Percentiles rank a stretch among this genome's conserved stretches.
Conservation (phyloP, 2,329 filamentous ascomycete species). For the Zymoseptoria passerinii region DNA sequence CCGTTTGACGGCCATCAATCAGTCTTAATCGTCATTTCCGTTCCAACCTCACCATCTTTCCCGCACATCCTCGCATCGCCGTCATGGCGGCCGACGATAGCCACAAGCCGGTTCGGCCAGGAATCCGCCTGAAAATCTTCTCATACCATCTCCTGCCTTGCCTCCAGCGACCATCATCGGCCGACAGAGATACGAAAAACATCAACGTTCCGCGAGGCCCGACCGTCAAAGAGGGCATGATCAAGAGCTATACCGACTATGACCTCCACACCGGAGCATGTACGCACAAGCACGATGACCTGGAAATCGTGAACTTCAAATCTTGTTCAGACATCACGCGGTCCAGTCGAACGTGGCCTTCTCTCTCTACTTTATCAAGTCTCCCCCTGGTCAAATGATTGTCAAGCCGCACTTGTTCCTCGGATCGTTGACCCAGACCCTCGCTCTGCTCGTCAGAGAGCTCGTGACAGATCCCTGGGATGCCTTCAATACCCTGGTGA, state of each 20-base stretch:
- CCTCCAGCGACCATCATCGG: slow-evolving; percentile 1
- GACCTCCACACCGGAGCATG: slow-evolving; percentile 4
- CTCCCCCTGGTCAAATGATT: slow-evolving; percentile 4
- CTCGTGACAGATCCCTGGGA: slow-evolving; percentile 4
- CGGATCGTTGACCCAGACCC: neutral
- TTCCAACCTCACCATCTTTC: neutral
- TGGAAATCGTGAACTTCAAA: slow-evolving; percentile 1
- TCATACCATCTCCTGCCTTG: slow-evolving; percentile 1
- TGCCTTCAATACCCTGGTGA: neutral
- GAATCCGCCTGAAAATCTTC: slow-evolving; percentile 1
- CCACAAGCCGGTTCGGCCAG: neutral
- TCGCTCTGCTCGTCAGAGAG: slow-evolving; percentile 1
- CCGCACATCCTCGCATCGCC: neutral
- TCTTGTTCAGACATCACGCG: slow-evolving; percentile 1
- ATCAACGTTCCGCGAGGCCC: slow-evolving; percentile 3
- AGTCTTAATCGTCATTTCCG: no score
- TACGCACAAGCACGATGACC: slow-evolving; percentile 2
- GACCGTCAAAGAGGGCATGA: neutral
- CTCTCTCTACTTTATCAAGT: slow-evolving; percentile 1
- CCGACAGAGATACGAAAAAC: slow-evolving; percentile 5
- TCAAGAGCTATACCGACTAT: slow-evolving; percentile 2
- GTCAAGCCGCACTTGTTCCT: slow-evolving; percentile 4
- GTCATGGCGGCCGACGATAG: neutral
- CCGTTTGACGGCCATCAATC: neutral
- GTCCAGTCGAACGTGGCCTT: no score